Base-by-base conservation (phyloP, 768 basidiomycete genomes). In the Chalciporus piperatus region DNA sequence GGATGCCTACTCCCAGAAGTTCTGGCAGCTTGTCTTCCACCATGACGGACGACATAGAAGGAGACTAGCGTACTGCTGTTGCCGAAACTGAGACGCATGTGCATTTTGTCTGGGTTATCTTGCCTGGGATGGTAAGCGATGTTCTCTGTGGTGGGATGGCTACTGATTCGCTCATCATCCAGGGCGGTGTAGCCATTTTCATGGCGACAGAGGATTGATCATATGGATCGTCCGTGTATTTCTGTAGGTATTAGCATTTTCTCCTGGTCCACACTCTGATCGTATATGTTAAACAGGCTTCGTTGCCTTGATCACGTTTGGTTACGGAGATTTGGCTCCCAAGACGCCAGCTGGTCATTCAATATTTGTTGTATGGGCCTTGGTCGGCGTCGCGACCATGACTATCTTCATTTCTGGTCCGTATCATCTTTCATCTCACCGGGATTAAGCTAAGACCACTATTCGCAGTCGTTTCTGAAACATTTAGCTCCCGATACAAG, bases 361-460 rank as follows among this genome's bases (percentile, higher is more conserved):
- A 13, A 75, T 92, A 30, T 92, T 92, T 63, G 77, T 90, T 37
- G 79, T 82, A 3, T 91, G 89, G 89, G 85, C 89, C 0, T 66
- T 92, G 32, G 68, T 89, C 7, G 90, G 88, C 14, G 84, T 90
- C 13, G 87, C 76, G 1, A 81, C 86, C 1, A 80, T 91, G 81
- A 88, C 89, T 0, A 81, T 87, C 23, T 72, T 90, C 13, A 76
- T 90, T 52, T 85, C 88, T 7, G 79, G 87, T 87, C 39, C 8
- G 79, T 8, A 16, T 46, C n/a, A 46, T 41, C 13, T 8, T 41
- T 17, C 16, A 3, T 45, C 4, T 16, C 30, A 14, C 10, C 9
- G 17, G 16, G 3, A 19, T 11, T 4, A 13, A 16, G 8, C 22
- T 59, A 33, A 62, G 11, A 10, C 25, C 9, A n/a, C n/a, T n/a